Conservation (phyloP, 2,329 filamentous ascomycete species). For the Fusarium irregulare region DNA sequence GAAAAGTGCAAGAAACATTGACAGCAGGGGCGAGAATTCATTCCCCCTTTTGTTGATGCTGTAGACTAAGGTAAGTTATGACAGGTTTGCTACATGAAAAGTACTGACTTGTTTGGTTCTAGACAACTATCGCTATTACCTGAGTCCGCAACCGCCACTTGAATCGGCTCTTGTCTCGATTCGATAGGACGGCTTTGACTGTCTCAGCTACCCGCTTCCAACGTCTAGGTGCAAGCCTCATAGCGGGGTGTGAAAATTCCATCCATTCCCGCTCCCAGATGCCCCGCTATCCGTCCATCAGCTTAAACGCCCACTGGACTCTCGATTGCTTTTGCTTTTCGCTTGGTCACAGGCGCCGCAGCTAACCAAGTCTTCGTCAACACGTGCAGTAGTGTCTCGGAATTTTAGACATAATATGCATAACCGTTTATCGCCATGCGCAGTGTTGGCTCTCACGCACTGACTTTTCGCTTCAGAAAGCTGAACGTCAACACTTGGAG, state of each 20-base stretch:
- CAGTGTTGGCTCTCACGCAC: slow-evolving; percentile 16
- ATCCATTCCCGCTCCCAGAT: neutral
- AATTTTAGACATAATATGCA: slow-evolving; percentile 30
- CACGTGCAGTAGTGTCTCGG: slow-evolving; percentile 37
- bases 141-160: slow-evolving; percentile 8
- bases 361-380: slow-evolving; percentile 1
- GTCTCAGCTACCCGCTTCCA: slow-evolving; percentile 13
- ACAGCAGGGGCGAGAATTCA: slow-evolving; percentile 5
- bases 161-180: neutral
- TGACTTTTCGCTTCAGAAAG: slow-evolving; percentile 3
- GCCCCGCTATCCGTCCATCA: slow-evolving; percentile 16
- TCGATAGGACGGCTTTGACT: neutral
- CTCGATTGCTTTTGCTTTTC: slow-evolving; percentile 22
- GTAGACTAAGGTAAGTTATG: slow-evolving; percentile 7
- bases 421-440: slow-evolving; percentile 15
- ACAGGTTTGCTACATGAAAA: slow-evolving; percentile 1
- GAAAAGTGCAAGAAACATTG: slow-evolving; percentile 21
- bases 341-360: slow-evolving; percentile 24
- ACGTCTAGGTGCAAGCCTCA: slow-evolving; percentile 19
- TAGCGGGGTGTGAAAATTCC: slow-evolving; percentile 4
- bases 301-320: slow-evolving; percentile 27
- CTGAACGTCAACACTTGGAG: neutral
- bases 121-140: neutral
- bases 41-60: slow-evolving; percentile 11
- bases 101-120: neutral